Evolutionary conservation across 345 rosid species (phyloP), one percentile per base, ranked within the genome.

Genomic region (Limnanthes douglasii): DNA sequence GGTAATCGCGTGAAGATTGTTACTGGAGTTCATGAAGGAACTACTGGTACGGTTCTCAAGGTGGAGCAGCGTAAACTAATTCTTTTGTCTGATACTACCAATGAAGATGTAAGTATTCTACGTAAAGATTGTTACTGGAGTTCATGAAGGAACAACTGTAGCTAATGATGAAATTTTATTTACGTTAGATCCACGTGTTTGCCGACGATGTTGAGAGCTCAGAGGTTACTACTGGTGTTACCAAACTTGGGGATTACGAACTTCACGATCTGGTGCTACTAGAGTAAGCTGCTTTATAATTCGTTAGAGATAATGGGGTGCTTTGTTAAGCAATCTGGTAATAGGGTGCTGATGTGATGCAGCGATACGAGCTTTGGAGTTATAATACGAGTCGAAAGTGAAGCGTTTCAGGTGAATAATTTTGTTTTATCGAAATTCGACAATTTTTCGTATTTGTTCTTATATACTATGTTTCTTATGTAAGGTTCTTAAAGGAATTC

Each of bases 1-100:
- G 98, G 98, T 50, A 90, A 90, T 57, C 95, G 80, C 43, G 98
- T 84, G 46, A 90, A 90, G 69, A 79, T 90, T 56, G 92, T 90
- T 23, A 68, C 86, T 23, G 98, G 98, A 54, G 62, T 92, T 8
- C 95, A 90, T 33, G 75, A 65, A 68, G 96, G 98, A 56, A 72
- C 92, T 9, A 84, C 98, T 4, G 98, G 98, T 48, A 90, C 84
- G 98, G 94, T 90, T 47, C 65, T 90, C 37, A 84, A 84, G 70
- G 98, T 84, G 54, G 98, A 84, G 38, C 94, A 80, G 44, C 98
- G 84, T 57, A 82, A 75, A 30, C 94, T 90, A 41, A 70, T 80
- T 43, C 62, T 90, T 62, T 51, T 80, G 36, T 79, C 94, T 13
- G 95, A 84, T 59, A 84, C 98, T 3, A 84, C 92, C 9, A 90